Conservation (phyloP, 1,139 yeast species). For the Pichia cactophila region DNA sequence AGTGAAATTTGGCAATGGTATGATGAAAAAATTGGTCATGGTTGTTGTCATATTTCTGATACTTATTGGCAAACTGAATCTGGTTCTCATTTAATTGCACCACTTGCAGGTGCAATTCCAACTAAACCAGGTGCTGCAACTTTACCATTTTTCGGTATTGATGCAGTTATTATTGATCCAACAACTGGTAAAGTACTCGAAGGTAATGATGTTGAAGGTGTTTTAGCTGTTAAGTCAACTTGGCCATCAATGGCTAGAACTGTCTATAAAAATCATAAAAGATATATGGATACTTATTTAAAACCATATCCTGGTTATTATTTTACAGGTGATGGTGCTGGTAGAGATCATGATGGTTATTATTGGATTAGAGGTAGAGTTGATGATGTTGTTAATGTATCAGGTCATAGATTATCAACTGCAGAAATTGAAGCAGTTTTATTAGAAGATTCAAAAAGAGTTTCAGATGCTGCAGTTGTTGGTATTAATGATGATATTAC, state of each 20-base stretch:
- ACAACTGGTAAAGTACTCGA: conserved; percentile 73
- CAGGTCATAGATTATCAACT: conserved; percentile 95
- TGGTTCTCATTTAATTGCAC: conserved; percentile 93
- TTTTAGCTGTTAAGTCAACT: conserved; percentile 75
- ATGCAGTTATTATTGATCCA: conserved; percentile 87
- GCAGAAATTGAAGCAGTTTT: conserved; percentile 96
- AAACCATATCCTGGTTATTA: conserved; percentile 95
- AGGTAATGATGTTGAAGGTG: conserved; percentile 96
- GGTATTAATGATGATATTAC: conserved; percentile 93
- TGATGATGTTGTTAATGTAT: conserved; percentile 95
- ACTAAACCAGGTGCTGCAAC: conserved; percentile 98
- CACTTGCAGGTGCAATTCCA: conserved; percentile 89
- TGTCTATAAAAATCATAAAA: conserved; percentile 83
- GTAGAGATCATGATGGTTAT: conserved; percentile 93
- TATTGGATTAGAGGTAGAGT: conserved; percentile 99
- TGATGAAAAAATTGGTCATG: conserved; percentile 83
- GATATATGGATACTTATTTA: conserved; percentile 88
- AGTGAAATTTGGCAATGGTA: conserved; percentile 99
- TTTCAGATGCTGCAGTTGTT: conserved; percentile 91
- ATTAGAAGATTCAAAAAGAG: conserved; percentile 60
- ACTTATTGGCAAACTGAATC: conserved; percentile 99
- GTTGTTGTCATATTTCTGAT: conserved; percentile 80
- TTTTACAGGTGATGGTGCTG: conserved; percentile 99
- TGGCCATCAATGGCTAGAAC: conserved; percentile 99
- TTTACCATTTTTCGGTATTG: conserved; percentile 91